These are phyloP conservation scores for Lolium perenne DNA, from an alignment of 176 grass and related monocot genomes.

Conservation along the genomic window DNA sequence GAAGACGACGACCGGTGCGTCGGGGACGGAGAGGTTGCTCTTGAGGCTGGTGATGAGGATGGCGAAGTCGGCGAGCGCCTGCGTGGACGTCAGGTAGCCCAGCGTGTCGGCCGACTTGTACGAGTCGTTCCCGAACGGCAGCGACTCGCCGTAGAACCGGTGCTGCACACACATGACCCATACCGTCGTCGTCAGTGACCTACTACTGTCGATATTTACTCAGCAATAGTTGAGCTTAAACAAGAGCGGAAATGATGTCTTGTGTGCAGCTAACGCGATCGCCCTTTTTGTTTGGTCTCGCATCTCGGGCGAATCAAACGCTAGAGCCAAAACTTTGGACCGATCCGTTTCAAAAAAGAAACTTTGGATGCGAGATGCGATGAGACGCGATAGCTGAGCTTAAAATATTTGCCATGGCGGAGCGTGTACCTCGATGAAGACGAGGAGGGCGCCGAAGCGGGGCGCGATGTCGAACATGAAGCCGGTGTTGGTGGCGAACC, in stretches of 20 bases:
- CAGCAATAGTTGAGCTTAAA: background rate
- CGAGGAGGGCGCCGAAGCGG: conserved; percentile 72
- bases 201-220: background rate
- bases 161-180: conserved; percentile 47
- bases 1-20: conserved; percentile 85
- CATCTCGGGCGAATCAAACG: background rate
- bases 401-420: background rate
- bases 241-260: background rate
- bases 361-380: background rate
- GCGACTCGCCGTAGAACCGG: conserved; percentile 92
- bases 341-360: background rate
- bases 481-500: conserved; percentile 79
- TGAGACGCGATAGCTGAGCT: background rate
- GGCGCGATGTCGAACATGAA: conserved; percentile 95
- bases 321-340: background rate
- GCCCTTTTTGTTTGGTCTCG: background rate
- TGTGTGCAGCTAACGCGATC: background rate
- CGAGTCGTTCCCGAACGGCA: conserved; percentile 88
- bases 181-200: background rate
- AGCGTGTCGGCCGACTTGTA: conserved; percentile 60
- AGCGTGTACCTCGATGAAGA: conserved; percentile 57
- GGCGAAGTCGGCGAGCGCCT: conserved; percentile 94
- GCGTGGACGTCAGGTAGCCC: conserved; percentile 92
- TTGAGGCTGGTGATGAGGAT: conserved; percentile 85
- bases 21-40: conserved; percentile 72